Evolutionary conservation across 2,329 filamentous ascomycete species (phyloP).

Genomic region (Aspergillus latus): DNA sequence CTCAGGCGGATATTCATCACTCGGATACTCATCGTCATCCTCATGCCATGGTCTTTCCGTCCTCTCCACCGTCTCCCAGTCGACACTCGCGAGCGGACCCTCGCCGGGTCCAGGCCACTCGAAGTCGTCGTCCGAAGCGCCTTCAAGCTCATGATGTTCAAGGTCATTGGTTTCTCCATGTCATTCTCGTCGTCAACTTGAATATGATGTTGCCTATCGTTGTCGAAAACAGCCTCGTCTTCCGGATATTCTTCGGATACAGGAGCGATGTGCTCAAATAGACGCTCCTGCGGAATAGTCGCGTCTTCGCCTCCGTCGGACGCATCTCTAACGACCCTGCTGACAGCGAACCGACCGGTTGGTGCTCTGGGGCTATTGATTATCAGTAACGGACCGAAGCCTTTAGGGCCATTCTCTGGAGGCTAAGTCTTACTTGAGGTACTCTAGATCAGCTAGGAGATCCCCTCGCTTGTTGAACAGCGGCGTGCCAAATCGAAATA

Average conservation of each 20-base stretch:
- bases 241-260: background rate
- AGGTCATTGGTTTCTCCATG: background rate
- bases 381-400: background rate
- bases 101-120: background rate
- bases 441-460: background rate
- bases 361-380: background rate
- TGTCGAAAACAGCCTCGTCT: background rate
- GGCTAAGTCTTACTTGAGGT: background rate
- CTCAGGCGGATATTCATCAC: background rate
- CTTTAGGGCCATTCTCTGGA: background rate
- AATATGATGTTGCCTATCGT: background rate
- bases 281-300: background rate
- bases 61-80: background rate
- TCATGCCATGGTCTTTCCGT: background rate
- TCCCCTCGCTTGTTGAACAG: conserved; percentile 2
- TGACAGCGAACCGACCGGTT: background rate
- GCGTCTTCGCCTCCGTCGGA: background rate
- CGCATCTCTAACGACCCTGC: background rate
- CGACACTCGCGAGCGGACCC: background rate
- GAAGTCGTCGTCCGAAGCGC: background rate
- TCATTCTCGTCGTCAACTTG: background rate
- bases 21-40: background rate
- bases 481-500: background rate
- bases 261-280: background rate
- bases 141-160: background rate